Evolutionary conservation across 176 grass and related monocot species (phyloP), one percentile per base, ranked within the genome.

Genomic region (Neostapfia colusana): DNA sequence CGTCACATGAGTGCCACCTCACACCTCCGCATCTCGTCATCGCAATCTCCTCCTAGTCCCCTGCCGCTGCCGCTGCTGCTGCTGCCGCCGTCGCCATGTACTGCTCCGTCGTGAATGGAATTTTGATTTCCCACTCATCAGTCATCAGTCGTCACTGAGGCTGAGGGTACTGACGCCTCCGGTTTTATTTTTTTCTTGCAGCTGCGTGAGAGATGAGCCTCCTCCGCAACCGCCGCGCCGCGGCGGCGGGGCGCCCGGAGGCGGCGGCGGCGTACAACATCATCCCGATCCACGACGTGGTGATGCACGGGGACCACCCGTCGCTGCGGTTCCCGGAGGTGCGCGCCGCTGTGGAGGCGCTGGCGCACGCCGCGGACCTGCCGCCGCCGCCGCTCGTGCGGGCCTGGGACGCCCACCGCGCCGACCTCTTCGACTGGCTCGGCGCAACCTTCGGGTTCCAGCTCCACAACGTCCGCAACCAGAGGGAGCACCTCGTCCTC

Each of bases 371-470:
- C 1, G 18, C 79, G 4, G 95, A 91, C 28, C 89, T 98, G 53
- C 89, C 84, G 45, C 7, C 34, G 67, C 90, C 90, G 53, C 82
- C 80, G 63, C 79, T 83, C 76, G 65, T 28, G 10, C 44, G 68
- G 37, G 20, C 11, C 14, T 81, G 79, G 76, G 76, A 87, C 81
- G 8, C 54, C 8, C 18, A 1, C 53, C 63, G 81, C 74, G 63
- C 88, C 75, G 91, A 98, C 87, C 75, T 98, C 79, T 87, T 98
- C 75, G 91, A 98, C 73, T 98, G 95, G 95, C 91, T 98, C 21
- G 91, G 95, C 20, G 70, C 65, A 53, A 90, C 74, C 87, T 94
- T 98, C 73, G 95, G 95, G 14, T 98, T 98, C 88, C 95, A 98
- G 86, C 54, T 4, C 40, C 72, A 94, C 89, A 98, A 92, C 89